Evolutionary conservation across 2,329 filamentous ascomycete species (phyloP), one percentile per base, ranked within the genome.

Genomic region (Aspergillus phoenicis): DNA sequence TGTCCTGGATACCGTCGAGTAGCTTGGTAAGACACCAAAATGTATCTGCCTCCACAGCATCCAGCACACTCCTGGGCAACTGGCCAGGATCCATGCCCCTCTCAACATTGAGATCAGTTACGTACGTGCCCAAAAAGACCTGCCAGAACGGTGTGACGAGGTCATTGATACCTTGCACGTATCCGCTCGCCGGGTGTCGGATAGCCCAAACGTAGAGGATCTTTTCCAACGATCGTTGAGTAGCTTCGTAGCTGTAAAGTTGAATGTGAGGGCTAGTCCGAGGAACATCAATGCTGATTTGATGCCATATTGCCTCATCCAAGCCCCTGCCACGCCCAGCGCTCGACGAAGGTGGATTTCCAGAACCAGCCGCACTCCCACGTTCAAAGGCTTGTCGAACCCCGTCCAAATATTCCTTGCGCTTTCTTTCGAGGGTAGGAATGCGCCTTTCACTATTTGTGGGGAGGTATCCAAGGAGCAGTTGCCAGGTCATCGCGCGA

Each of bases 11-110:
- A 33, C 95, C 95, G 74, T 99, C 95, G n/a, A 99, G 84, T 10
- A 99, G 84, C 77, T 99, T 99, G 0, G 95, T 97, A 62, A 99
- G 82, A 76, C 95, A 99, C 95, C 95, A 99, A 75, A 98, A 99
- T 0, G 93, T 92, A 79, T 99, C 95, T 6, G 95, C 95, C 78
- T 99, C 95, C 6, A 99, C 95, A 0, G 95, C 95, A 75, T 99
- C 95, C 41, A 99, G 81, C 6, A 99, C 96, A 38, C 92, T 85
- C 74, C 88, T 90, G 2, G 95, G 95, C 38, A 99, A 80, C 76
- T 98, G 94, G 1, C 94, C 95, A 0, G 95, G 95, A 75, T 99
- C 95, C 93, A 99, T 97, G 59, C 93, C 94, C 61, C 87, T 89
- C 75, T 97, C 93, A 51, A 98, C 91, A 72, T 97, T 89, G 28